These are phyloP conservation scores for Bombardia bombarda DNA, from an alignment of 495 filamentous ascomycete genomes.

Conservation along the genomic window DNA sequence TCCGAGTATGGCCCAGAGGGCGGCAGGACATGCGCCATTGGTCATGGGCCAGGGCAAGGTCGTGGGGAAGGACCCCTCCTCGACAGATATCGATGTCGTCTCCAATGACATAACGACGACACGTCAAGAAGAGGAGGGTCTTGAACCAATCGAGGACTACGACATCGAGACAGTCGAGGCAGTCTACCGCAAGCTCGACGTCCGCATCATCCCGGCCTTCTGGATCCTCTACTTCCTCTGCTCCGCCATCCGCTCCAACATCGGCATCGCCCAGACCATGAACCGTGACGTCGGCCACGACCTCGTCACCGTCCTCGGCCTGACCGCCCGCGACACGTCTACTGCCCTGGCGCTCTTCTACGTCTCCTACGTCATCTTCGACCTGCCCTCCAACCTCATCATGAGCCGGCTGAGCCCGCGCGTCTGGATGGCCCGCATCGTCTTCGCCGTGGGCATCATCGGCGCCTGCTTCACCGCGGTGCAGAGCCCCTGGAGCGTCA, in stretches of 20 bases:
- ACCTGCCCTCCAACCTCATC: constrained; percentile 80
- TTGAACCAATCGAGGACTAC: constrained; percentile 24
- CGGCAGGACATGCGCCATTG: constrained; percentile 7
- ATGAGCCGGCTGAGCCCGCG: constrained; percentile 81
- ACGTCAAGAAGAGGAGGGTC: constrained; percentile 9
- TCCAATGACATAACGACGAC: constrained; percentile 12
- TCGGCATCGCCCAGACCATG: constrained; percentile 88
- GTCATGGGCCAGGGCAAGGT: constrained; percentile 23
- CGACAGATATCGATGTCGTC: constrained; percentile 8
- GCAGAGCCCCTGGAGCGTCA: constrained; percentile 75
- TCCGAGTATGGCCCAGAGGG: constrained; percentile 34
- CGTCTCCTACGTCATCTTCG: constrained; percentile 83
- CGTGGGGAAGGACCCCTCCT: no score
- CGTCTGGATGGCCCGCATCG: constrained; percentile 90
- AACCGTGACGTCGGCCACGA: constrained; percentile 61
- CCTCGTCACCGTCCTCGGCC: constrained; percentile 54
- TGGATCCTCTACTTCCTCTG: constrained; percentile 92
- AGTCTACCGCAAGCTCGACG: constrained; percentile 72
- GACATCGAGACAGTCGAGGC: constrained; percentile 50
- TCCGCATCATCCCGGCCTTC: constrained; percentile 81
- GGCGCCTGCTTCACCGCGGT: constrained; percentile 77
- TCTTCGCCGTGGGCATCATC: constrained; percentile 77
- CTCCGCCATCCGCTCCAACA: constrained; percentile 85
- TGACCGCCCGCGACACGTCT: constrained; percentile 68
- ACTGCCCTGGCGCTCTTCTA: constrained; percentile 83